phyloP scores from a whole-genome alignment of 1,284 basidiomycete genomes.

The Fomitopsis pinicola region DNA sequence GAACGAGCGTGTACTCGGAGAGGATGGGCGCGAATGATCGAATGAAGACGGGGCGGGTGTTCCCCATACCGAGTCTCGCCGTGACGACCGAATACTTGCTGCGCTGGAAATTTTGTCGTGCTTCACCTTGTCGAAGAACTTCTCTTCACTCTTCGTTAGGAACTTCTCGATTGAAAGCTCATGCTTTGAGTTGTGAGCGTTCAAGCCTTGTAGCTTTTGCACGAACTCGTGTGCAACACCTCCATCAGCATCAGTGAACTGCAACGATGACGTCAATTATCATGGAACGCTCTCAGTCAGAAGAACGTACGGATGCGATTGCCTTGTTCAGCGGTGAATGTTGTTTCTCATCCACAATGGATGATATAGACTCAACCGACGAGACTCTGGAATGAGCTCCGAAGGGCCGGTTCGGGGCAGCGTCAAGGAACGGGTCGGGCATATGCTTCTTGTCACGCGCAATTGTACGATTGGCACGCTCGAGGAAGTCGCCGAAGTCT shows the following conservation, averaged over 20 bases:
- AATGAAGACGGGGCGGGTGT: slow-evolving; percentile 66
- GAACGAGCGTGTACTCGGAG: slow-evolving; percentile 50
- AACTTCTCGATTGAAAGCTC: slow-evolving; percentile 91
- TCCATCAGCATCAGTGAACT: slow-evolving; percentile 91
- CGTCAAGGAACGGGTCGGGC: slow-evolving; percentile 83
- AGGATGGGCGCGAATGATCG: slow-evolving; percentile 67
- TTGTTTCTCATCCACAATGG: slow-evolving; percentile 85
- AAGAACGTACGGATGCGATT: slow-evolving; percentile 67
- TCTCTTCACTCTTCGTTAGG: slow-evolving; percentile 86
- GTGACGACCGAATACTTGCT: slow-evolving; percentile 72
- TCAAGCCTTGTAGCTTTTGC: slow-evolving; percentile 75
- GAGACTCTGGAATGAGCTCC: slow-evolving; percentile 75
- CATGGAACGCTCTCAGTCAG: background rate
- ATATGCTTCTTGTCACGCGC: slow-evolving; percentile 70
- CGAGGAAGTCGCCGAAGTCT: slow-evolving; percentile 76
- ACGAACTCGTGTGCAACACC: slow-evolving; percentile 88
- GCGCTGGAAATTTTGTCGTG: slow-evolving; percentile 81
- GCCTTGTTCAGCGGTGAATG: slow-evolving; percentile 91
- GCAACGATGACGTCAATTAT: slow-evolving; percentile 2
- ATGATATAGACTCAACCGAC: slow-evolving; percentile 84
- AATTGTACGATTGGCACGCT: slow-evolving; percentile 79
- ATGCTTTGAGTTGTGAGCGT: slow-evolving; percentile 82
- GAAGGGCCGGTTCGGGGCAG: slow-evolving; percentile 67
- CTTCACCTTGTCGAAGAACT: slow-evolving; percentile 86
- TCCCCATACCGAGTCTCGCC: slow-evolving; percentile 80